Evolutionary conservation across 495 filamentous ascomycete genomes (phyloP).

Genomic region (Thozetella sp.): DNA sequence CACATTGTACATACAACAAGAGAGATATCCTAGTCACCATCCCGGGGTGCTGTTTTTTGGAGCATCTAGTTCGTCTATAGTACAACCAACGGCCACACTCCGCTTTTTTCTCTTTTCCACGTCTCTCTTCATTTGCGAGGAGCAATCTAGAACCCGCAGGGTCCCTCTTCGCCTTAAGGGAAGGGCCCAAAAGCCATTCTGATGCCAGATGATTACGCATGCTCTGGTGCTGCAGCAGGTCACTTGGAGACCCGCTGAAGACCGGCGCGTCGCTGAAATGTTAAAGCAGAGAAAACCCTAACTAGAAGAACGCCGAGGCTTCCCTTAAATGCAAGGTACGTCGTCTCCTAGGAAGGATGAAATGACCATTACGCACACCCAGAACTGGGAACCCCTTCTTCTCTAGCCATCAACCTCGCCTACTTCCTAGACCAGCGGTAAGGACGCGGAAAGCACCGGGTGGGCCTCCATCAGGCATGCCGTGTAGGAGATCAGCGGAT

Average conservation of each 20-base stretch:
- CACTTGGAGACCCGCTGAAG: too few relatives aligned
- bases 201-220: not conserved
- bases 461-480: not conserved
- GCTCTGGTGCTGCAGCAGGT: too few relatives aligned
- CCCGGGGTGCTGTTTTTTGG: not conserved
- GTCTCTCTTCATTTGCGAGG: not conserved
- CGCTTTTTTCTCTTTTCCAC: not conserved
- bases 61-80: conserved; percentile 1
- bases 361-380: not conserved
- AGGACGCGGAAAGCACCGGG: too few relatives aligned
- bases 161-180: not conserved
- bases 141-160: not conserved
- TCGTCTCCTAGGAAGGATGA: not conserved
- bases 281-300: not conserved
- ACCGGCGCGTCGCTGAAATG: not conserved
- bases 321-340: not conserved
- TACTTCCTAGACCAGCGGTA: too few relatives aligned
- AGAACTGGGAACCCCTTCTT: not conserved
- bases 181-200: not conserved
- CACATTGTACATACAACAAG: not conserved
- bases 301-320: not conserved
- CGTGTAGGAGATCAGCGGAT: conserved; percentile 54
- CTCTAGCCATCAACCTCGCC: too few relatives aligned
- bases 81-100: not conserved
- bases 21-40: not conserved